Base-by-base conservation (phyloP, 176 grass and related monocot species). In the Triticum urartu region DNA sequence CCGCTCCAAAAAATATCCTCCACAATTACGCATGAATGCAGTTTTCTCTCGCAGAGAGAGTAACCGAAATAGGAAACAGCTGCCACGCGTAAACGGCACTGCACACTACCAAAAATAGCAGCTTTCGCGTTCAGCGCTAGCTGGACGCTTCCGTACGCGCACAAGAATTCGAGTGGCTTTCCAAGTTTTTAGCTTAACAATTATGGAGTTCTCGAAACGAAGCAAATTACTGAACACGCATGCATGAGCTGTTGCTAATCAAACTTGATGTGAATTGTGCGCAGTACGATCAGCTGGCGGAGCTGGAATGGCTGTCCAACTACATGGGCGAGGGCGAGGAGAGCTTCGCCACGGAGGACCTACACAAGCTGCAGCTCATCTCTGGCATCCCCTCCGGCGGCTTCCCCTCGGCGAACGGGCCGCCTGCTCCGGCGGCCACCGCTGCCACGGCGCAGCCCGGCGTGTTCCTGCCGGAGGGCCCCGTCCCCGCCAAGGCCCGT, bases 301-400 rank as follows among this genome's bases (percentile, higher is more conserved):
- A 99, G 87, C 83, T 99, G 28, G 97, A 99, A 91, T 96, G 92
- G 97, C 80, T 99, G 2, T 96, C 97, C 25, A 96, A 92, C 68
- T 96, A 95, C 64, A 90, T 95, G 63, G 92, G 78, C 54, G 92
- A 98, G 25, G 93, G 81, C 35, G 88, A 90, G 0, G 94, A 91
- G 4, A 67, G 36, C 43, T 97, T 96, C 85, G 90, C 94, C 64
- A 90, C 62, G 65, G 94, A 99, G 73, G 94, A 99, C 58, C 89
- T 99, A 17, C 87, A 99, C 75, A 97, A 99, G 92, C 85, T 97
- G 50, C 90, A 93, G 65, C 92, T 99, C 80, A 94, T 99, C 80
- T 88, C 87, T 25, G 92, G 92, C 28, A 79, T 90, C 36, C 78
- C 88, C 32, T 89, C 86, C 13, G 87, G 82, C 2, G 69, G 89